Conservation (phyloP, 805 yeast genomes). For the Wickerhamomyces queroliae region DNA sequence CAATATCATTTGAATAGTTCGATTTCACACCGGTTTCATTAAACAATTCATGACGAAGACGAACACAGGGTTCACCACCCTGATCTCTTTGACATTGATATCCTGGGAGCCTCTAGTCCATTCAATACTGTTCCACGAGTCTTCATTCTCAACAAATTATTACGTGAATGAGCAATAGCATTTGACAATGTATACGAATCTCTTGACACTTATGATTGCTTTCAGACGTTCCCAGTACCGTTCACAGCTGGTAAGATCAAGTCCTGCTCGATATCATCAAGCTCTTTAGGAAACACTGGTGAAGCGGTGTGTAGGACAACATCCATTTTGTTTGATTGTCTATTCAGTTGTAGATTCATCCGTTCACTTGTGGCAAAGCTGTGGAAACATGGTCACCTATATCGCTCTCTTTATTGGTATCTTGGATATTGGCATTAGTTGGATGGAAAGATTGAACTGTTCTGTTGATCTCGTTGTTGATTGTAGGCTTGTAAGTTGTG, state of each 20-base stretch:
- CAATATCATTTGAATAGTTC: neutral
- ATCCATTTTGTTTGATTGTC: too few relatives aligned
- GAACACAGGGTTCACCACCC: conserved; percentile 31
- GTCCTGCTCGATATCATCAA: conserved; percentile 35
- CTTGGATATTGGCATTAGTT: too few relatives aligned
- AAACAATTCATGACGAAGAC: conserved; percentile 42
- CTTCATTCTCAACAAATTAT: conserved; percentile 18
- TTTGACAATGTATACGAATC: conserved; percentile 42
- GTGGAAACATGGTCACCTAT: too few relatives aligned
- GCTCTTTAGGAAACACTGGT: conserved; percentile 25
- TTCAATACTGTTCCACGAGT: conserved; percentile 33
- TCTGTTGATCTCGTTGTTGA: too few relatives aligned
- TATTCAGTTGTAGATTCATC: too few relatives aligned
- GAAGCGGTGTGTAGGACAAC: conserved; percentile 42
- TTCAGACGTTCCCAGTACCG: conserved; percentile 39
- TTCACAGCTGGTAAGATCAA: conserved; percentile 44
- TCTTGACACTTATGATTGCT: conserved; percentile 34
- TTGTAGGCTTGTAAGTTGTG: too few relatives aligned
- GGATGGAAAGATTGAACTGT: too few relatives aligned
- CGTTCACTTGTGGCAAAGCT: too few relatives aligned
- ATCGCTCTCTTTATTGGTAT: too few relatives aligned
- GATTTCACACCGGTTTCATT: conserved; percentile 22
- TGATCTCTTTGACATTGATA: conserved; percentile 7
- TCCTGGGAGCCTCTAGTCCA: conserved; percentile 21
- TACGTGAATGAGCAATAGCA: conserved; percentile 31